Evolutionary conservation across 169 alveolate genomes (phyloP), one percentile per base, ranked within the genome.

Genomic region (Plasmodium inui): DNA sequence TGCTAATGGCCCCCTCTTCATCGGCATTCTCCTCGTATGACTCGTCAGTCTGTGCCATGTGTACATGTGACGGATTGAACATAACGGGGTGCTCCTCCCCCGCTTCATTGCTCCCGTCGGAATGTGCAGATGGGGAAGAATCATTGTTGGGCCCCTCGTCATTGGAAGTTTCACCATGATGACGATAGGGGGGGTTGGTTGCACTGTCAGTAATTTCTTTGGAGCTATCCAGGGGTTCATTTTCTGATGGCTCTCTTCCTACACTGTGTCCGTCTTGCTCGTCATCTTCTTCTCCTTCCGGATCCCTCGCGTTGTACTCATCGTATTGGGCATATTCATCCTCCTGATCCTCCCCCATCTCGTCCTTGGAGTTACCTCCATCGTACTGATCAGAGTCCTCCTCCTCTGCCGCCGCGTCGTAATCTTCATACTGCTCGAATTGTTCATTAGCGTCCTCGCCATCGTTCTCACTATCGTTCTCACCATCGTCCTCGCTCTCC

Each of bases 1-100:
- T 84, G 72, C 92, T 84, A 70, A 84, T 84, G 41, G 83, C 46
- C 57, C 34, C 55, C 57, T n/a, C 83, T 74, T 37, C 7, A 34
- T 74, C 83, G 4, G n/a, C 76, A 67, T 67, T 67, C 34, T 67
- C 76, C 30, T 67, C 76, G 28, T 22, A 28, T 7, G 53, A 19
- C 50, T 10, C 34, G 32, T 39, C 53, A 28, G 37, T 28, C 84
- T 78, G 61, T 78, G 34, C 37, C 14, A 67, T 2, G 34, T 14
- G 19, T 28, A 22, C 37, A 67, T 67, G 1, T 14, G 76, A 67
- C 0, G 34, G 76, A 39, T 67, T 67, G 8, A 50, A 14, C 76
- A 67, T 0, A 67, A 22, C 14, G 26, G 37, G 76, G 41, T 26
- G 37, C 8, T 67, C 37, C 1, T 67, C 37, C 37, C 39, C 76